Conservation (phyloP, 2,329 filamentous ascomycete genomes). For the Microdochium bolleyi region DNA sequence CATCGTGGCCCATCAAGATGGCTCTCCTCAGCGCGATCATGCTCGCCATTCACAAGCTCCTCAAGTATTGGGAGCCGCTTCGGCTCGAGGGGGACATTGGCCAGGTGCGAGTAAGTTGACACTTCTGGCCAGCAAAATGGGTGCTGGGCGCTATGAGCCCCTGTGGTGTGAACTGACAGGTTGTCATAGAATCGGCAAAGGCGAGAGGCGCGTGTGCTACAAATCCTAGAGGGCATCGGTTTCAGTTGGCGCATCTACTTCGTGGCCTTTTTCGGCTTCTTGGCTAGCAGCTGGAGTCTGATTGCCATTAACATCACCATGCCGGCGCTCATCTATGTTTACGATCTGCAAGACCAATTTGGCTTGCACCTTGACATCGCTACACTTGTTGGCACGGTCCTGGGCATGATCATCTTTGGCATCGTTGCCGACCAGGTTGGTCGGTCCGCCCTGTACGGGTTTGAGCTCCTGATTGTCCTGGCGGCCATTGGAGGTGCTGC, state of each 20-base stretch:
- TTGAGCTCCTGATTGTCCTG: conserved; percentile 15
- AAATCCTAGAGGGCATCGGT: conserved; percentile 10
- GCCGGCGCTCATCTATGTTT: conserved; percentile 16
- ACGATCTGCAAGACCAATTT: conserved; percentile 6
- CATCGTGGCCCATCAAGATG: neutral
- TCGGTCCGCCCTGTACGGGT: conserved; percentile 14
- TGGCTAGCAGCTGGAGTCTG: conserved; percentile 19
- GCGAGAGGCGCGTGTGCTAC: neutral
- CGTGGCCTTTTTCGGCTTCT: conserved; percentile 16
- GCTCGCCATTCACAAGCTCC: neutral
- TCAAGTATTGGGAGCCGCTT: neutral
- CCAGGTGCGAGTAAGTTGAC: neutral
- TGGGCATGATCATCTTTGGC: conserved; percentile 15
- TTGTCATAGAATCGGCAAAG: neutral
- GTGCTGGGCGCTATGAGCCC: neutral
- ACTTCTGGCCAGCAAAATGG: neutral
- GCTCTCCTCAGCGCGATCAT: neutral
- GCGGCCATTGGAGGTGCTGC: conserved; percentile 12
- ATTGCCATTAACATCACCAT: conserved; percentile 19
- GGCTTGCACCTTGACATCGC: conserved; percentile 12
- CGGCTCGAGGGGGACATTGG: neutral
- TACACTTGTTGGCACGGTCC: conserved; percentile 11
- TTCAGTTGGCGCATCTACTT: conserved; percentile 17
- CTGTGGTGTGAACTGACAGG: neutral
- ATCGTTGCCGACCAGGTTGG: conserved; percentile 15